Evolutionary conservation across 1,139 yeast genomes (phyloP).

Genomic region (Eremothecium sinecaudum): DNA sequence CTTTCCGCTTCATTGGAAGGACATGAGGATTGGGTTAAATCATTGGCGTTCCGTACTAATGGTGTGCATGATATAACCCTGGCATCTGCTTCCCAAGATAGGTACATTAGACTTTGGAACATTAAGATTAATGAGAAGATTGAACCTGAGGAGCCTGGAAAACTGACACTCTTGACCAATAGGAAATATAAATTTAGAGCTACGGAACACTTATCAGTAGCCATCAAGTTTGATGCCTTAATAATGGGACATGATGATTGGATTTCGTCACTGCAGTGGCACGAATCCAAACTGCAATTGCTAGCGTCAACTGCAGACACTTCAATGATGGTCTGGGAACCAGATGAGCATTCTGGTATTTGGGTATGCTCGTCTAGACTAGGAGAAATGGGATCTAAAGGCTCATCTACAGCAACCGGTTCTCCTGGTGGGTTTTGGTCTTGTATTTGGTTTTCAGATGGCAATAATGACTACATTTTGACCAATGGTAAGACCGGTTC

Average conservation of each 20-base stretch:
- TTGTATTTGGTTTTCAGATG: slow-evolving; percentile 61
- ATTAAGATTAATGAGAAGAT: slow-evolving; percentile 49
- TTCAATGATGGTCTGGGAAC: slow-evolving; percentile 92
- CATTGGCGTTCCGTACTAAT: slow-evolving; percentile 51
- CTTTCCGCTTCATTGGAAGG: slow-evolving; percentile 55
- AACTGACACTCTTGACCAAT: slow-evolving; percentile 47
- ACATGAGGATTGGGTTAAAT: slow-evolving; percentile 90
- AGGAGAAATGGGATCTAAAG: slow-evolving; percentile 90
- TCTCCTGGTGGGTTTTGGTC: slow-evolving; percentile 97
- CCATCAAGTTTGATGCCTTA: slow-evolving; percentile 80
- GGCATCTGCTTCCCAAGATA: slow-evolving; percentile 84
- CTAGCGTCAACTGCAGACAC: slow-evolving; percentile 91
- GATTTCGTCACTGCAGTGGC: slow-evolving; percentile 84
- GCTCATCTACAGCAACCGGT: slow-evolving; percentile 97
- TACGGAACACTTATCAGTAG: slow-evolving; percentile 31
- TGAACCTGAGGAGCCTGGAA: slow-evolving; percentile 47
- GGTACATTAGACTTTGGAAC: slow-evolving; percentile 84
- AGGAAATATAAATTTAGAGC: slow-evolving; percentile 53
- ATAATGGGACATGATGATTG: slow-evolving; percentile 98
- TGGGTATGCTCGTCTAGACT: slow-evolving; percentile 78
- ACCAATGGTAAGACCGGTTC: slow-evolving; percentile 92
- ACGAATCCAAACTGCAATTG: slow-evolving; percentile 49
- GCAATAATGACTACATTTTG: slow-evolving; percentile 43
- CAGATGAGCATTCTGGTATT: slow-evolving; percentile 76
- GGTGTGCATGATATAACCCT: slow-evolving; percentile 45